Evolutionary conservation across 768 basidiomycete species (phyloP).

Genomic region (Lentinula boryana): DNA sequence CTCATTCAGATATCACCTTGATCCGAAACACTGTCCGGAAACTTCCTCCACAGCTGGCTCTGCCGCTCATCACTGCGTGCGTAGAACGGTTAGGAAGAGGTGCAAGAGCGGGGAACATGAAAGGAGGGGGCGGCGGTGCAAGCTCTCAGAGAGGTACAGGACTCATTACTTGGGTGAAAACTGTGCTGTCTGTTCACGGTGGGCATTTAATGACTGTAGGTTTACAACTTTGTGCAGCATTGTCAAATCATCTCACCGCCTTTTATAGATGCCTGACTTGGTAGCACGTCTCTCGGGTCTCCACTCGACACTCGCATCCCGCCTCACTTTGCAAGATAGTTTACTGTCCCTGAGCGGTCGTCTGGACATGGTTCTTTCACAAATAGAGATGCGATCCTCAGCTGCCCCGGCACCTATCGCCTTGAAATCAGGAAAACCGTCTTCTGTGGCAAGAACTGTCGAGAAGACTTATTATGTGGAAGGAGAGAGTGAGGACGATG

Average conservation of each 20-base stretch:
- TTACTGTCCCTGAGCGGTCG: slow-evolving; percentile 83
- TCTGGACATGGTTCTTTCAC: slow-evolving; percentile 89
- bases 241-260: slow-evolving; percentile 6
- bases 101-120: slow-evolving; percentile 62
- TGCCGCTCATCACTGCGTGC: slow-evolving; percentile 82
- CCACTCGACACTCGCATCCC: slow-evolving; percentile 72
- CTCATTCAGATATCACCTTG: slow-evolving; percentile 74
- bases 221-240: slow-evolving; percentile 11
- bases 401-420: slow-evolving; percentile 52
- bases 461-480: slow-evolving; percentile 8
- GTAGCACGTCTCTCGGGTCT: slow-evolving; percentile 82
- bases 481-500: slow-evolving; percentile 8
- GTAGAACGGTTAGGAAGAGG: slow-evolving; percentile 84
- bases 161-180: slow-evolving; percentile 73
- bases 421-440: slow-evolving; percentile 31
- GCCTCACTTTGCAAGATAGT: slow-evolving; percentile 78
- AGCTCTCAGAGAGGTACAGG: slow-evolving; percentile 71
- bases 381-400: slow-evolving; percentile 86
- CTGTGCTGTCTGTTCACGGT: slow-evolving; percentile 79
- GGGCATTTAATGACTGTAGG: slow-evolving; percentile 92
- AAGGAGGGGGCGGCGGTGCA: slow-evolving; percentile 73
- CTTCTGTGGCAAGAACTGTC: slow-evolving; percentile 20
- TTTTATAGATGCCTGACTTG: slow-evolving; percentile 82
- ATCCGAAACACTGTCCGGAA: slow-evolving; percentile 84
- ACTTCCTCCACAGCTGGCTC: slow-evolving; percentile 80